phyloP scores from a whole-genome alignment of 768 basidiomycete species.

The Crassisporium funariophilum region DNA sequence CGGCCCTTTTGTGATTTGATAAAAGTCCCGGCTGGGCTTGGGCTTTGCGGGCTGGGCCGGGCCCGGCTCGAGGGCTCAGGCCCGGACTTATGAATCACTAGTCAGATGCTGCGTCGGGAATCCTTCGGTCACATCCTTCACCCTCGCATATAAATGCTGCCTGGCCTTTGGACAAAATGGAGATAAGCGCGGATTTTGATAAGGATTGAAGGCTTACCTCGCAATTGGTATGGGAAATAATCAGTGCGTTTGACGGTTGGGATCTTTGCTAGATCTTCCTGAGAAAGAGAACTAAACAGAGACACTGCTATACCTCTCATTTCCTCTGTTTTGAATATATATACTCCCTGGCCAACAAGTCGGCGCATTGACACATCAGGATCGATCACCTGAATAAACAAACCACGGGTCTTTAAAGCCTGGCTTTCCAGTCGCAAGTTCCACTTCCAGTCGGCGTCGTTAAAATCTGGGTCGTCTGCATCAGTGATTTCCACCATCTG shows the following conservation, averaged over 20 bases:
- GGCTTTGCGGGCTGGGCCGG: too few species aligned
- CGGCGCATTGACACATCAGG: background rate
- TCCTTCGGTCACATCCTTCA: background rate
- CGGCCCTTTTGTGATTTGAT: too few species aligned
- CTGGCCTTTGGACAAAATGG: background rate
- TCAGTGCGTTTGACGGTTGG: background rate
- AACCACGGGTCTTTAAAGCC: background rate
- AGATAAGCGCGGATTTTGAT: background rate
- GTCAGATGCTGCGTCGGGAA: background rate
- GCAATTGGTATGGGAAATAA: background rate
- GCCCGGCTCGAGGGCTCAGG: too few species aligned
- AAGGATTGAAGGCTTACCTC: background rate
- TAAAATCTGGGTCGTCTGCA: background rate
- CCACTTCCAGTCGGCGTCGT: background rate
- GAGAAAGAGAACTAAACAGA: background rate
- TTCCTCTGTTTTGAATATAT: background rate
- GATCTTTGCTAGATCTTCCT: background rate
- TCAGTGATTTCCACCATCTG: background rate
- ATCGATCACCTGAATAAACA: too few species aligned
- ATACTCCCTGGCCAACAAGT: background rate
- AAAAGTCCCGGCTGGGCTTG: too few species aligned
- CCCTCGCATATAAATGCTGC: background rate
- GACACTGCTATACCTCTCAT: background rate
- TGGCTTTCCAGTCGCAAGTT: background rate
- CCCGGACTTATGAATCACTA: too few species aligned